Percentiles rank a stretch among this genome's conserved stretches.
Evolutionary conservation across 352 stramenopile species (phyloP).

Genomic region (Phytophthora quininea): DNA sequence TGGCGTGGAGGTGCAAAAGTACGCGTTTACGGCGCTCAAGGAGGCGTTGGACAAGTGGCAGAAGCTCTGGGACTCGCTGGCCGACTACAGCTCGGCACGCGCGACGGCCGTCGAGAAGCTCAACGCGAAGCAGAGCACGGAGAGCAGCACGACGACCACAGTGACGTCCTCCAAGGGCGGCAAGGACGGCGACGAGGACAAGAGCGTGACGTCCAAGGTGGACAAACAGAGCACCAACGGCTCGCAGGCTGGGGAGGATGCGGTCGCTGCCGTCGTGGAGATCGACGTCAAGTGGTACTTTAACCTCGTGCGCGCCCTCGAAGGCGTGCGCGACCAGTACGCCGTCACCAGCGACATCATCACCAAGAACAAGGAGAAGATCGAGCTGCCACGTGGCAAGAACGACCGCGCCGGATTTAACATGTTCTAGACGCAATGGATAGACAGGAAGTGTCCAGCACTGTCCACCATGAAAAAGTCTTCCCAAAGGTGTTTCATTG

Average conservation of each 20-base stretch:
- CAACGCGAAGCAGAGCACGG: constrained; percentile 62
- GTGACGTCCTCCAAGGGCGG: constrained; percentile 59
- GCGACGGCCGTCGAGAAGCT: constrained; percentile 76
- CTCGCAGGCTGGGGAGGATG: constrained; percentile 51
- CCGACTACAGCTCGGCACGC: constrained; percentile 72
- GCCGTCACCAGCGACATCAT: constrained; percentile 71
- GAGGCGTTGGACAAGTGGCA: constrained; percentile 68
- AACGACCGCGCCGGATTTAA: constrained; percentile 73
- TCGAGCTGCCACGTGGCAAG: constrained; percentile 69
- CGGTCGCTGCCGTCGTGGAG: constrained; percentile 68
- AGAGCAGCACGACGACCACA: constrained; percentile 66
- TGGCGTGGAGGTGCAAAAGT: constrained; percentile 87
- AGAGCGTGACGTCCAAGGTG: constrained; percentile 60
- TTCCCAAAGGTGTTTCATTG: constrained; percentile 9
- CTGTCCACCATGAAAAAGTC: neutral
- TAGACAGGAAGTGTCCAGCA: constrained; percentile 2
- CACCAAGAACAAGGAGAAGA: constrained; percentile 85
- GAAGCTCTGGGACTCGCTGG: constrained; percentile 77
- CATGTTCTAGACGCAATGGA: constrained; percentile 68
- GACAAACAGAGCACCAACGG: constrained; percentile 58
- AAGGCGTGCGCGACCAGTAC: constrained; percentile 82
- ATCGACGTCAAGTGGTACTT: constrained; percentile 89
- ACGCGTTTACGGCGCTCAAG: constrained; percentile 72
- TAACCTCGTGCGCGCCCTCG: constrained; percentile 69
- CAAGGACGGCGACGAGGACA: constrained; percentile 79